These are phyloP conservation scores for Collybia sordida DNA, from an alignment of 768 basidiomycete species.

Conservation along the genomic window DNA sequence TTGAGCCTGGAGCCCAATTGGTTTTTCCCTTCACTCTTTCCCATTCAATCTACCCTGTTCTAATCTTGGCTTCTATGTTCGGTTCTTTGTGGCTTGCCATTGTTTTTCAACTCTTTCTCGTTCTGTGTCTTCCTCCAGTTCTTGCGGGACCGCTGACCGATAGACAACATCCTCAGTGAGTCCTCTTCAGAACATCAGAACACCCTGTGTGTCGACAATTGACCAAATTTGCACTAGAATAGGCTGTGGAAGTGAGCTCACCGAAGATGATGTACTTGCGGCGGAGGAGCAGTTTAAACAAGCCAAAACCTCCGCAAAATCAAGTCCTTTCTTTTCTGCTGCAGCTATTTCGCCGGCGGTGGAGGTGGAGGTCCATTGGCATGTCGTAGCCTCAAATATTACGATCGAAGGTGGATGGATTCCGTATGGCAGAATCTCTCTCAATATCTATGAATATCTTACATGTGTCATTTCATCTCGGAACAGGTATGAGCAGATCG, in stretches of 20 bases:
- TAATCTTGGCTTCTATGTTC: too few species aligned
- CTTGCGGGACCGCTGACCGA: conserved; percentile 1
- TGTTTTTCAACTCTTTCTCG: background rate
- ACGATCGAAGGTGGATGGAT: conserved; percentile 35
- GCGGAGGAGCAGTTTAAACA: conserved; percentile 2
- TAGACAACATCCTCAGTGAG: background rate
- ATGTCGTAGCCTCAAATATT: conserved; percentile 28
- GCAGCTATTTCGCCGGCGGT: background rate
- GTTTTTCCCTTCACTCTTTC: too few species aligned
- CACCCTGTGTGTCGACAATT: background rate
- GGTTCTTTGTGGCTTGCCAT: too few species aligned
- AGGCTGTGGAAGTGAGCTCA: conserved; percentile 6
- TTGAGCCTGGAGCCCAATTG: too few species aligned
- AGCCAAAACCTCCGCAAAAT: background rate
- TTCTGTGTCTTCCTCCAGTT: background rate
- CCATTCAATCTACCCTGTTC: too few species aligned
- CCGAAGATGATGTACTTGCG: conserved; percentile 5
- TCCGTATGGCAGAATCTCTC: conserved; percentile 27
- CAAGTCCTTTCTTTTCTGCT: background rate
- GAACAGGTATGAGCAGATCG: conserved; percentile 32
- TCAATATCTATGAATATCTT: background rate
- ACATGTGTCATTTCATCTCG: conserved; percentile 8
- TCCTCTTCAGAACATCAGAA: background rate
- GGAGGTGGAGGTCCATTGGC: conserved; percentile 29
- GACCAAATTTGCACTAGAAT: background rate